These are phyloP conservation scores for Daldinia sp. DNA, from an alignment of 2,329 filamentous ascomycete species.

Conservation along the genomic window DNA sequence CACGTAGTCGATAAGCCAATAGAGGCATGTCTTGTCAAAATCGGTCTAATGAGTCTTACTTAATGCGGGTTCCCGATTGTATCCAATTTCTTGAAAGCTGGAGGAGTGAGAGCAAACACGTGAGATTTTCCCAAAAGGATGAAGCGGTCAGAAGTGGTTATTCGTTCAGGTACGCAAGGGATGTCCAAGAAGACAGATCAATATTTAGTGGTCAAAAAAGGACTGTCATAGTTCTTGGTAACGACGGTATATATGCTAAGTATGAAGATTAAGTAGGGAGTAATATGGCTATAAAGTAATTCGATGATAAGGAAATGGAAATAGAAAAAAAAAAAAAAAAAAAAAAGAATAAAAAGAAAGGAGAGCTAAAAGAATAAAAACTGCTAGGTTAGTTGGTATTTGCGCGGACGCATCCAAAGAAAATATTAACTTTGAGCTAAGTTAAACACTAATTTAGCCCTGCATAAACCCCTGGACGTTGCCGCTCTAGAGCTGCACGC, in stretches of 20 bases:
- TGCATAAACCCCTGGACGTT: not conserved
- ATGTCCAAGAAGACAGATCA: not conserved
- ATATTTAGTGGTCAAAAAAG: not conserved
- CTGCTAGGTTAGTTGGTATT: no score
- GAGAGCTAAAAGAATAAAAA: no score
- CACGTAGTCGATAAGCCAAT: slow-evolving; percentile 10
- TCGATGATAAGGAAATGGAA: not conserved
- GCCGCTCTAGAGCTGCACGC: no score
- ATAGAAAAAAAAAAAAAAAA: not conserved
- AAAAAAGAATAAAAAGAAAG: no score
- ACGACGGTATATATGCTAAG: not conserved
- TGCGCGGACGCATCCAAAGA: no score
- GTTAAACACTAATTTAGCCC: not conserved
- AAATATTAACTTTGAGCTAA: not conserved
- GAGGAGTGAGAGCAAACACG: slow-evolving; percentile 13
- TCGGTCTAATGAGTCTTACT: slow-evolving; percentile 9
- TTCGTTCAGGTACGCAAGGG: not conserved
- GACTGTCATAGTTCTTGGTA: not conserved
- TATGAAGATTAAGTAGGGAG: not conserved
- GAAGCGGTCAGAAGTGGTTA: not conserved
- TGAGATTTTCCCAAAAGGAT: not conserved
- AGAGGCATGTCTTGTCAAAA: slow-evolving; percentile 20
- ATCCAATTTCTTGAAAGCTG: slow-evolving; percentile 22
- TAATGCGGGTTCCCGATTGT: slow-evolving; percentile 1
- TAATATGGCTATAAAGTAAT: slow-evolving; percentile 1